phyloP scores from a whole-genome alignment of 2,329 filamentous ascomycete species.

The Arachnopeziza araneosa region DNA sequence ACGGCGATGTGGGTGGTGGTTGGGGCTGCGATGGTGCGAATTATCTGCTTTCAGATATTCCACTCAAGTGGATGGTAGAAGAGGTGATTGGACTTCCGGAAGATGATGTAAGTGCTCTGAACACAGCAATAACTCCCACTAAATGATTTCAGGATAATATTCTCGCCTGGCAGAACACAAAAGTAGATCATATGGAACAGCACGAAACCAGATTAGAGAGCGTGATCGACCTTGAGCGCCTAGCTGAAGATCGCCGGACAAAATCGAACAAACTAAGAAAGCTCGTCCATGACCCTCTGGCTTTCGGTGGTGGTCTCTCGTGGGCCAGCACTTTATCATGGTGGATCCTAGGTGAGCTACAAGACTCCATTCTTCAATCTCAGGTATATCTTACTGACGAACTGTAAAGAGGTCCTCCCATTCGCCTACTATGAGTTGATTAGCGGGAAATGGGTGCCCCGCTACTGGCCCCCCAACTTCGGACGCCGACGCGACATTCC shows the following conservation, averaged over 20 bases:
- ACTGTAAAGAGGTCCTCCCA: not conserved
- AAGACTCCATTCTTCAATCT: not conserved
- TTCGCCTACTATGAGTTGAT: not conserved
- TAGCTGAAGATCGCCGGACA: not conserved
- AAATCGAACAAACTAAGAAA: not conserved
- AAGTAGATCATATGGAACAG: not conserved
- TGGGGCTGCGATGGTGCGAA: not conserved
- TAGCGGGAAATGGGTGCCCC: slow-evolving; percentile 1
- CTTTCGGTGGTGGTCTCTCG: not conserved
- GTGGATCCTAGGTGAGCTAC: slow-evolving; percentile 2
- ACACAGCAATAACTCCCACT: not conserved
- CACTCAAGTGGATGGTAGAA: slow-evolving; percentile 5
- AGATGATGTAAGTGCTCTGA: not conserved
- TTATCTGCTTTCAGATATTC: slow-evolving; percentile 1
- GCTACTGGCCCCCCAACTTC: slow-evolving; percentile 2
- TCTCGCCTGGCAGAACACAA: not conserved
- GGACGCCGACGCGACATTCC: slow-evolving; percentile 1
- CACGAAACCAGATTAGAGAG: not conserved
- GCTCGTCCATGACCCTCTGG: slow-evolving; percentile 1
- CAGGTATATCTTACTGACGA: not conserved
- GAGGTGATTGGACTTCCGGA: slow-evolving; percentile 1
- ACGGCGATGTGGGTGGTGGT: slow-evolving; percentile 6
- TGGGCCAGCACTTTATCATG: not conserved
- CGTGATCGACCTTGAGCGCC: not conserved
- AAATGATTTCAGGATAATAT: not conserved